Evolutionary conservation across 805 yeast species (phyloP), one percentile per base, ranked within the genome.

Genomic region (Pichia ethanolica): DNA sequence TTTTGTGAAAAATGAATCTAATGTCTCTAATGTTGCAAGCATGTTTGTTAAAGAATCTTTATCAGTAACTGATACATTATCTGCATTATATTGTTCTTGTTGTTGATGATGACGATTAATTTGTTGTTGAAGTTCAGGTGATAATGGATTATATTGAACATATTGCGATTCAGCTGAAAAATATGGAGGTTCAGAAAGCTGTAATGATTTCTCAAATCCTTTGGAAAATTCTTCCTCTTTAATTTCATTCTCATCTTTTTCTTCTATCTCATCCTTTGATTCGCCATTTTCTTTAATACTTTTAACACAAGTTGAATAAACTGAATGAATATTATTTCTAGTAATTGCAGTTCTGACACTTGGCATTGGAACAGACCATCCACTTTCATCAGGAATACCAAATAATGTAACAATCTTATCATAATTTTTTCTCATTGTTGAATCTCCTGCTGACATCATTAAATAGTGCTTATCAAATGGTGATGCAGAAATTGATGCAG

Each of bases 341-440:
- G 98, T 87, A 13, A 86, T 78, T 0, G 95, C 85, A 0, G 97
- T 89, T 1, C 93, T 83, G 40, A 89, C 81, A 0, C 91, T 87
- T 3, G 99, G 97, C 91, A 87, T 86, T 2, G 98, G 95, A 45
- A 95, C 82, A 0, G 97, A 83, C 99, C 99, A 93, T 1, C 99
- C 99, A 59, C 85, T 82, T 11, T 87, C 96, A 53, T 86, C 91
- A 0, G 99, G 98, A 27, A 91, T 82, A 13, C 99, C 99, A 70
- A 89, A 95, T 48, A 93, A 70, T 0, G 97, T 89, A 0, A 93
- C 89, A 3, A 93, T 83, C 56, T 79, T 82, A 56, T 86, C 96
- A 61, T 84, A 86, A 55, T 87, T 95, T 54, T 84, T 86, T 57
- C 85, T 79, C 56, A 86, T 73, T 8, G 87, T 78, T 12, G 82